phyloP scores from a whole-genome alignment of 1,284 basidiomycete species.

The Pascua sp. region DNA sequence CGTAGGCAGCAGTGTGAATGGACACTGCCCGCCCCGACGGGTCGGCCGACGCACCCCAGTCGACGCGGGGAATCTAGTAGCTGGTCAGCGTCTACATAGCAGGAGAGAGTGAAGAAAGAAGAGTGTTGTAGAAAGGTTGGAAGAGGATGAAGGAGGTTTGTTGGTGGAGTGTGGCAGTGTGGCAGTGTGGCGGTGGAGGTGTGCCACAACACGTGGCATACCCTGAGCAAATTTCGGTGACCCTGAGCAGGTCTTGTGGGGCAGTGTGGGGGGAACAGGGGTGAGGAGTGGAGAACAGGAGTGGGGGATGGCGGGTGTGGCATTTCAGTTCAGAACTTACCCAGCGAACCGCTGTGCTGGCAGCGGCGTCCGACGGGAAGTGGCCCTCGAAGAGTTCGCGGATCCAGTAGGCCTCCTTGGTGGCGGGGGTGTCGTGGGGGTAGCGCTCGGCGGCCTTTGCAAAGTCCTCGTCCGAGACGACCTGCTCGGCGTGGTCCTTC shows the following conservation, averaged over 20 bases:
- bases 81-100: no score
- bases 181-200: background rate
- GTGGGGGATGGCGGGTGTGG: no score
- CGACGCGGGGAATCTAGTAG: constrained; percentile 50
- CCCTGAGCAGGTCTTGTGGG: background rate
- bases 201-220: background rate
- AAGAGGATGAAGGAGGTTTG: background rate
- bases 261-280: no score
- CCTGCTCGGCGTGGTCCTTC: constrained; percentile 76
- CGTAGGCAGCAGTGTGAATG: constrained; percentile 91
- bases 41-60: constrained; percentile 94
- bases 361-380: constrained; percentile 83
- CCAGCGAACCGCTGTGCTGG: constrained; percentile 84
- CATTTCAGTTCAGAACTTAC: constrained; percentile 28
- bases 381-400: constrained; percentile 86
- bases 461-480: constrained; percentile 79
- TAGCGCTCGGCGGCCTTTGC: constrained; percentile 72
- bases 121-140: background rate
- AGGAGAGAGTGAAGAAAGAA: no score
- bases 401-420: constrained; percentile 96
- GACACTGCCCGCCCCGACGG: constrained; percentile 92
- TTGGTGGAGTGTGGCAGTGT: background rate
- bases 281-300: no score
- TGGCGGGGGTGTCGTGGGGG: constrained; percentile 80
- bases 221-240: background rate